Percentiles rank a stretch among this genome's conserved stretches.
Conservation (phyloP, 306 rosid genomes). For the Cercis canadensis region DNA sequence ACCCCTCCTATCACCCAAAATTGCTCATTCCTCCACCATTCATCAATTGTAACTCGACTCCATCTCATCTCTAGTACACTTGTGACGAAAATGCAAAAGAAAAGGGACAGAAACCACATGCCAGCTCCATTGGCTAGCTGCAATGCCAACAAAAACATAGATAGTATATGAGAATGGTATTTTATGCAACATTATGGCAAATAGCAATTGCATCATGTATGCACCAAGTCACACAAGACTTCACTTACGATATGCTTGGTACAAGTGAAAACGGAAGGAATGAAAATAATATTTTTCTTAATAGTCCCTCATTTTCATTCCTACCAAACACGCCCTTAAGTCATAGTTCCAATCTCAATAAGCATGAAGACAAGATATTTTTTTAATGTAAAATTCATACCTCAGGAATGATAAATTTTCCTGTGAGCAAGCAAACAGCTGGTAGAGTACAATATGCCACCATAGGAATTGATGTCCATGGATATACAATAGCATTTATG, state of each 20-base stretch:
- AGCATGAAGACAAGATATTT: neutral
- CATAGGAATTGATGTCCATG: constrained; percentile 76
- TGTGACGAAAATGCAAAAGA: constrained; percentile 64
- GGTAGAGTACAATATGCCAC: constrained; percentile 74
- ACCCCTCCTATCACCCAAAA: constrained; percentile 82
- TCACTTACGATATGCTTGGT: too few species aligned
- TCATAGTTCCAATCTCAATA: neutral
- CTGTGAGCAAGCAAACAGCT: constrained; percentile 74
- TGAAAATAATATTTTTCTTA: too few species aligned
- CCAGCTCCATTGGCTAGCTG: constrained; percentile 62
- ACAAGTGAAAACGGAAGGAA: too few species aligned
- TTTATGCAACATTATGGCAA: neutral
- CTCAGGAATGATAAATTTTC: constrained; percentile 76
- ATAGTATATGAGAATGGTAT: neutral
- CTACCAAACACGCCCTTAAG: too few species aligned
- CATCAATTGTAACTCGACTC: constrained; percentile 70
- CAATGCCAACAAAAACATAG: constrained; percentile 24
- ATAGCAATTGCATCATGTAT: neutral
- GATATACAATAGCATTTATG: constrained; percentile 68
- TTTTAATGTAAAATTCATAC: constrained; percentile 31
- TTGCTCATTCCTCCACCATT: constrained; percentile 89
- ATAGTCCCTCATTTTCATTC: too few species aligned
- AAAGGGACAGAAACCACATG: constrained; percentile 74
- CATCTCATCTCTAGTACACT: constrained; percentile 74
- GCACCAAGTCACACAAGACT: neutral